These are phyloP conservation scores for Phytophthora melonis DNA, from an alignment of 352 stramenopile genomes.

Conservation along the genomic window DNA sequence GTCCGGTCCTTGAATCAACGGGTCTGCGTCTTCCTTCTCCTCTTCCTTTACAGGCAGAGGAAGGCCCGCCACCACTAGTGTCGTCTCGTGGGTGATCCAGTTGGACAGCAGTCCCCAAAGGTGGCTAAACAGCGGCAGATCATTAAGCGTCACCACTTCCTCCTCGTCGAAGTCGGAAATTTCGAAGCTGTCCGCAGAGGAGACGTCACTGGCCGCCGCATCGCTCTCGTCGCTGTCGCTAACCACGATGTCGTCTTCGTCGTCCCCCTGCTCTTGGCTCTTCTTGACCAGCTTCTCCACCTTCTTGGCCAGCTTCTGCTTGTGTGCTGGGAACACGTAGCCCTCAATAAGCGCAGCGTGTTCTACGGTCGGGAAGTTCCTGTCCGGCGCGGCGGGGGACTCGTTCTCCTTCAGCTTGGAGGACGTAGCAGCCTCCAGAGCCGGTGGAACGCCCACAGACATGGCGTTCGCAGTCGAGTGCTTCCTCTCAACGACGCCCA, in stretches of 20 bases:
- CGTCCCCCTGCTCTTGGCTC: constrained; percentile 38
- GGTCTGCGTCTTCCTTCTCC: constrained; percentile 15
- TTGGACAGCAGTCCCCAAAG: constrained; percentile 74
- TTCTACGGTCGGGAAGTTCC: constrained; percentile 60
- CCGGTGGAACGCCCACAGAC: constrained; percentile 35
- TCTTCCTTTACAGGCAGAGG: constrained; percentile 38
- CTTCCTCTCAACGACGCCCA: constrained; percentile 76
- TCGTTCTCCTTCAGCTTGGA: constrained; percentile 58
- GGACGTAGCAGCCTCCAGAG: constrained; percentile 24
- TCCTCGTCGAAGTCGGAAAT: constrained; percentile 80
- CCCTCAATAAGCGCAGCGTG: constrained; percentile 85
- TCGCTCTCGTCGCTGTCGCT: constrained; percentile 83
- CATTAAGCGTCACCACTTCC: constrained; percentile 71
- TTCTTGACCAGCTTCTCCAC: constrained; percentile 66
- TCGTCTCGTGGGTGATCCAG: constrained; percentile 82
- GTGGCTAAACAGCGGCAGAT: constrained; percentile 76
- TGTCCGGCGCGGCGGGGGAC: constrained; percentile 40
- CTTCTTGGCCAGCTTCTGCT: constrained; percentile 77
- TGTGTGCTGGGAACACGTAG: constrained; percentile 87
- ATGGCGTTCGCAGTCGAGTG: constrained; percentile 38
- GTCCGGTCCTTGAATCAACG: constrained; percentile 20
- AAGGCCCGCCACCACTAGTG: constrained; percentile 54
- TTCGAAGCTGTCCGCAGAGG: constrained; percentile 63
- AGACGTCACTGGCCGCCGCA: constrained; percentile 50
- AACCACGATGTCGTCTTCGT: constrained; percentile 61